Conservation (phyloP, 352 stramenopile genomes). For the Pythium vanterpoolii region DNA sequence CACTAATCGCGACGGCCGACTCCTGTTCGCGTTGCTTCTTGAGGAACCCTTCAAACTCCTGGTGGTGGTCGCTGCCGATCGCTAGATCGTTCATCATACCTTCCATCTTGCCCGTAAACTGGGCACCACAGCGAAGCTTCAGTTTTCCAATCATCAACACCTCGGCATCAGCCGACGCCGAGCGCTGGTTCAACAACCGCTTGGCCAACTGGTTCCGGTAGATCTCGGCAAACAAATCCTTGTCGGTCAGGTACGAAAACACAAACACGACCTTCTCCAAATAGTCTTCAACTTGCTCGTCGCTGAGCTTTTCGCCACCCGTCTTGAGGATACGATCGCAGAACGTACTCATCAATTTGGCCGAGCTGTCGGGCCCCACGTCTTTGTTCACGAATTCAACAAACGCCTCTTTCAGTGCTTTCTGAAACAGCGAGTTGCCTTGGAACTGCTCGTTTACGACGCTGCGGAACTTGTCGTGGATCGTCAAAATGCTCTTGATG, state of each 20-base stretch:
- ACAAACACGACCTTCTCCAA: slow-evolving; percentile 98
- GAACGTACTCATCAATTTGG: slow-evolving; percentile 99
- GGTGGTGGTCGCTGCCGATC: slow-evolving; percentile 96
- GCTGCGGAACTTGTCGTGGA: slow-evolving; percentile 97
- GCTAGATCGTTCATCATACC: slow-evolving; percentile 99
- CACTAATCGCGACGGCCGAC: slow-evolving; percentile 24
- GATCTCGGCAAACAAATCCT: slow-evolving; percentile 99
- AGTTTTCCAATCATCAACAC: slow-evolving; percentile 99
- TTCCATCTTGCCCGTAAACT: slow-evolving; percentile 99
- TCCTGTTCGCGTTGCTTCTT: slow-evolving; percentile 81
- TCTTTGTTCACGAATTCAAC: slow-evolving; percentile 99
- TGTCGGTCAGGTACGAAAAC: slow-evolving; percentile 99
- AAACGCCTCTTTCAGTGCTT: slow-evolving; percentile 99
- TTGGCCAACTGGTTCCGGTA: slow-evolving; percentile 99
- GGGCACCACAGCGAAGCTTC: slow-evolving; percentile 97
- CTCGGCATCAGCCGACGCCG: slow-evolving; percentile 96
- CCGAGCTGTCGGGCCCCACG: slow-evolving; percentile 95
- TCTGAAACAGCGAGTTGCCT: slow-evolving; percentile 97
- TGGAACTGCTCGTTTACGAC: slow-evolving; percentile 97
- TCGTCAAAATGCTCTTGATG: slow-evolving; percentile 97
- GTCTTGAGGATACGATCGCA: slow-evolving; percentile 99
- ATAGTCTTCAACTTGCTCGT: slow-evolving; percentile 96
- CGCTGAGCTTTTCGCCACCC: slow-evolving; percentile 96
- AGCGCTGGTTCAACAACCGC: slow-evolving; percentile 97
- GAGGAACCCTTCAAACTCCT: slow-evolving; percentile 94